Base-by-base conservation (phyloP, 805 yeast species). In the Metschnikowia cerradonensis region DNA sequence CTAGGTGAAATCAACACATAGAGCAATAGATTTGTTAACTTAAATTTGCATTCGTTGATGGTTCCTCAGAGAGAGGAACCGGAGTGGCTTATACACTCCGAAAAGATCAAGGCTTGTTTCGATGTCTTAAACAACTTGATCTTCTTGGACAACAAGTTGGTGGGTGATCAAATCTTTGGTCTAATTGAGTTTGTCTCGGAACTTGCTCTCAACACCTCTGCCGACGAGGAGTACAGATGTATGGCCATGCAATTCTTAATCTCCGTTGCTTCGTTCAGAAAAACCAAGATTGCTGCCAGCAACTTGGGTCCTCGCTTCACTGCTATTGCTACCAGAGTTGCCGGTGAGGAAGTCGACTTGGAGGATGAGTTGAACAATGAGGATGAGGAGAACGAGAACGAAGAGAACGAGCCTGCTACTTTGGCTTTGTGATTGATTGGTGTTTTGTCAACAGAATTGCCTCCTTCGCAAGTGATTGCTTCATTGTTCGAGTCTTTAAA, bases 321-420 rank as follows among this genome's bases (percentile, higher is more conserved):
- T 40, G 67, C 80, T 55, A 78, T 86, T 54, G 92, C 94, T 51
- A 73, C 89, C 52, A 78, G 80, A 59, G 83, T 92, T 56, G 86
- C 94, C 22, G 78, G 90, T 55, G 96, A 89, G 70, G 83, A 80
- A 60, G 67, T 72, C 47, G 95, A 87, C 60, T 82, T 85, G 49
- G 94, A 87, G 58, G 86, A 82, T 41, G 92, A 86, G 65, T 77
- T 87, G 57, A 82, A 82, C 56, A 84, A 81, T 52, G 92, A 87
- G 62, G 91, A 86, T 56, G 96, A 88, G 65, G 95, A 90, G 61
- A 92, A 88, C 59, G 97, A 90, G 68, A 90, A 89, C 64, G 97
- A 90, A 72, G 98, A 92, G 70, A 86, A 83, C 62, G 79, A 84
- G 49, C 95, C 96, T 50, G 70, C 83, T 41, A 68, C 86, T 46